These are phyloP conservation scores for Aspergillus jensenii DNA, from an alignment of 2,329 filamentous ascomycete genomes.

Conservation along the genomic window DNA sequence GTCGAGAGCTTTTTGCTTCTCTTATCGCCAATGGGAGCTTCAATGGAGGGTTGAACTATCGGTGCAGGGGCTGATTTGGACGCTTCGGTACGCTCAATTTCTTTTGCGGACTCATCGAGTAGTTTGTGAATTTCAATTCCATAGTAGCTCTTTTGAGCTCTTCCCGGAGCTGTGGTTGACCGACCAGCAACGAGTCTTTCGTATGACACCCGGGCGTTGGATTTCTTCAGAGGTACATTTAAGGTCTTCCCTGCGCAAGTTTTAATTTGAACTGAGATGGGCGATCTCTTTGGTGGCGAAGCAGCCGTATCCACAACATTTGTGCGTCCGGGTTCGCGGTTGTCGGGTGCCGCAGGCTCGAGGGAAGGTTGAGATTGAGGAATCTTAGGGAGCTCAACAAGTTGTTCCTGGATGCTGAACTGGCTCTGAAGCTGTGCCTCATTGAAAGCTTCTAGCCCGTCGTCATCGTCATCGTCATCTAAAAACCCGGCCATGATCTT, in stretches of 20 bases:
- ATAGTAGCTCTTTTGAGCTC: conserved; percentile 70
- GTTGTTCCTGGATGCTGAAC: conserved; percentile 29
- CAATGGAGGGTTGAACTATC: conserved; percentile 33
- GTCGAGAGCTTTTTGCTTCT: conserved; percentile 32
- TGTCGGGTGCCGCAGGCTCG: not conserved
- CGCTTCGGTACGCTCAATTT: conserved; percentile 47
- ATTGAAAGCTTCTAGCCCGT: conserved; percentile 25
- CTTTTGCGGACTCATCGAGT: conserved; percentile 67
- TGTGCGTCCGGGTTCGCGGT: conserved; percentile 6
- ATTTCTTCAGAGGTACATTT: conserved; percentile 41
- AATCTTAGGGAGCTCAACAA: conserved; percentile 17
- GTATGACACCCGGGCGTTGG: conserved; percentile 44
- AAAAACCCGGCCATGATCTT: conserved; percentile 44
- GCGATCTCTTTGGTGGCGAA: conserved; percentile 13
- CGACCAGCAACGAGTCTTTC: conserved; percentile 56
- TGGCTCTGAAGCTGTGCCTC: conserved; percentile 32
- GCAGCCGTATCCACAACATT: conserved; percentile 4
- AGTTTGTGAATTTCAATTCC: conserved; percentile 88
- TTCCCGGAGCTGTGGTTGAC: conserved; percentile 51
- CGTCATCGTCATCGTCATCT: conserved; percentile 38
- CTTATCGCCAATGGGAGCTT: conserved; percentile 24
- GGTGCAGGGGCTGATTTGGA: conserved; percentile 18
- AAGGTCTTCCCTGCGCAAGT: conserved; percentile 52
- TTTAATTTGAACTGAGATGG: conserved; percentile 36
- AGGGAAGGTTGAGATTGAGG: not conserved